A percentile compares a stretch with the other conserved stretches of the same genome.
Evolutionary conservation across 352 stramenopile species (phyloP).

Genomic region (Thalassiosira gravida): DNA sequence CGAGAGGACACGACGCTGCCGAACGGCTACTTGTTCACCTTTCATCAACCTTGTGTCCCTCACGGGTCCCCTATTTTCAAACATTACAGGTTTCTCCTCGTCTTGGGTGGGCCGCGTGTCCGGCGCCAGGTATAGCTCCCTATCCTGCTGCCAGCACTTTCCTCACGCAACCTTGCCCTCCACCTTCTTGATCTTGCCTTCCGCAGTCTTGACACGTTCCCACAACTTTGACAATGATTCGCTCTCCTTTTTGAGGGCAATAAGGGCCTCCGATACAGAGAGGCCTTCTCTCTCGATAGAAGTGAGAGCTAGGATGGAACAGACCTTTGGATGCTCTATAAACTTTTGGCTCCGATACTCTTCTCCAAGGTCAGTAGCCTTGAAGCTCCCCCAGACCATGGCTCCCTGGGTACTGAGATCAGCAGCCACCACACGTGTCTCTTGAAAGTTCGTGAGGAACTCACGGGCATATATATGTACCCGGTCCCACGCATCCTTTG

Average conservation of each 20-base stretch:
- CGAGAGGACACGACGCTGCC: background rate
- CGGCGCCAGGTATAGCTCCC: too few species aligned
- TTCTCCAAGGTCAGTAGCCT: background rate
- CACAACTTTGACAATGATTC: too few species aligned
- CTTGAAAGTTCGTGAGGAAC: background rate
- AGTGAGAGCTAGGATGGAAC: conserved; percentile 5
- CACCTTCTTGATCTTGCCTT: too few species aligned
- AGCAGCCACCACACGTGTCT: background rate
- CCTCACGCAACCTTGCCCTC: too few species aligned
- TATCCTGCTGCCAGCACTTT: too few species aligned
- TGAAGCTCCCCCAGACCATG: background rate
- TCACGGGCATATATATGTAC: background rate
- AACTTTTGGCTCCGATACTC: background rate
- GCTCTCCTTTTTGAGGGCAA: too few species aligned
- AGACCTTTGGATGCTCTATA: background rate
- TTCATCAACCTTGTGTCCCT: too few species aligned
- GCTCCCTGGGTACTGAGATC: background rate
- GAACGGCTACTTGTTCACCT: background rate
- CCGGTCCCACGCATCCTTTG: background rate
- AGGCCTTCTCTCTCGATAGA: conserved; percentile 11
- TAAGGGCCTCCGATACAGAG: too few species aligned
- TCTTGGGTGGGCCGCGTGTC: too few species aligned
- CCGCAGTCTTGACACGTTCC: too few species aligned
- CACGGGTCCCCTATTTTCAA: too few species aligned
- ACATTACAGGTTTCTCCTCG: too few species aligned